Base-by-base conservation (phyloP, 2,329 filamentous ascomycete species). In the Paecilomyces fulvus region DNA sequence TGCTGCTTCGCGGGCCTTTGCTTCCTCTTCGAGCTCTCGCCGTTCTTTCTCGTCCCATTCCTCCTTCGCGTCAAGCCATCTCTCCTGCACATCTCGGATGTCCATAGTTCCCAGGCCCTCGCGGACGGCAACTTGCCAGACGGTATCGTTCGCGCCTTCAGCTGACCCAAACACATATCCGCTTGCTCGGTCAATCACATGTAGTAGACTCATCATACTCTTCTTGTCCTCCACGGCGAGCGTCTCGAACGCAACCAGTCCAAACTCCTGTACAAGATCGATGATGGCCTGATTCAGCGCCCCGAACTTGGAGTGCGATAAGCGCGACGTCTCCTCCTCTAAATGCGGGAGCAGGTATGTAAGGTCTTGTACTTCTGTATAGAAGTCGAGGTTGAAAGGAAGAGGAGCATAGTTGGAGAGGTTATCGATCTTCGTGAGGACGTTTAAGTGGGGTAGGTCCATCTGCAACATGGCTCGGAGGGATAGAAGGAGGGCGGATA, bases 341-440 rank as follows among this genome's bases (percentile, higher is more conserved):
- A 99, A 83, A 58, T 86, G 80, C 1, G 91, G 90, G 0, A 94
- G 81, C 11, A 99, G 80, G 63, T 96, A 90, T 21, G 84, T 83
- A 3, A 99, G 82, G 66, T 96, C 91, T 73, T 99, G 92, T 7
- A 97, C 92, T 72, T 99, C 92, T 59, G 94, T 97, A 72, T 97
- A 99, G 73, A 87, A 99, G 62, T 96, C 92, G 58, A 99, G 85
- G 66, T 96, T 96, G 79, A 99, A 96, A 0, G 92, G 90, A 0
- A 99, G 80, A 25, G 89, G 84, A 51, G 90, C 87, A 68, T 96
- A 96, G 54, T 87, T 84, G 33, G 86, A 79, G 55, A 99, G 80
- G 69, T 96, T 96, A 75, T 99, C 94, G 75, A 99, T 95, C 76
- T 99, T 99, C 57, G 92, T 96, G 25, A 99, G 82, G 60, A 99